Conservation (phyloP, 805 yeast genomes). For the Wickerhamiella dianesei region DNA sequence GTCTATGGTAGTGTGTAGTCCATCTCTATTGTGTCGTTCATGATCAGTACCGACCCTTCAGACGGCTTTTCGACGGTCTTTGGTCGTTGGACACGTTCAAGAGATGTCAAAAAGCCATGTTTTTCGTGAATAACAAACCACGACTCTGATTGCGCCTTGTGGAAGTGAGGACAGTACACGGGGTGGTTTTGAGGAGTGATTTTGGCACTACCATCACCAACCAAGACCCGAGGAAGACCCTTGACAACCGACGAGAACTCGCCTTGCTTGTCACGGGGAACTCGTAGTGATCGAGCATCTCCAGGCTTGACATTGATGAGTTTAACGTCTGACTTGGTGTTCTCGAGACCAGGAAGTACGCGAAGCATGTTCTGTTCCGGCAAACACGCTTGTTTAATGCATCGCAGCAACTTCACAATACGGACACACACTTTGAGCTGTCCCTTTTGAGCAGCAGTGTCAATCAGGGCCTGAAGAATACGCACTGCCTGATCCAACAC, state of each 20-base stretch:
- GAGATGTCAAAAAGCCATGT: conserved; percentile 41
- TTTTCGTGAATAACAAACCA: conserved; percentile 63
- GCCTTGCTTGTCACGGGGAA: conserved; percentile 30
- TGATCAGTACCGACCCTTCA: conserved; percentile 10
- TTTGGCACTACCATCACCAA: conserved; percentile 27
- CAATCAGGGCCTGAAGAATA: conserved; percentile 83
- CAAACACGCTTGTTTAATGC: conserved; percentile 59
- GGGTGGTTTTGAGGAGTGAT: conserved; percentile 29
- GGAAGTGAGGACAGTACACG: conserved; percentile 69
- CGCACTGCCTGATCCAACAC: conserved; percentile 91
- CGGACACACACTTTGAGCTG: conserved; percentile 46
- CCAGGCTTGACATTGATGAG: conserved; percentile 23
- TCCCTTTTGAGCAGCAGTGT: conserved; percentile 77
- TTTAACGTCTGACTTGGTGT: conserved; percentile 2
- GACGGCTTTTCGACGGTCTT: conserved; percentile 11
- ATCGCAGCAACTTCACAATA: conserved; percentile 61
- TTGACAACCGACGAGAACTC: conserved; percentile 41
- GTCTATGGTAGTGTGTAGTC: too few species aligned
- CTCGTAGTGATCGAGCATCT: conserved; percentile 30
- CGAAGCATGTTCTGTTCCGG: conserved; percentile 12
- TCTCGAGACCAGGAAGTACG: conserved; percentile 15
- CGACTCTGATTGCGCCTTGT: conserved; percentile 81
- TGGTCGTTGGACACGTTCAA: conserved; percentile 66
- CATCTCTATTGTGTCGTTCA: conserved; percentile 19
- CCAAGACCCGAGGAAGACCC: conserved; percentile 50